phyloP scores from a whole-genome alignment of 2,329 filamentous ascomycete species.

The Pseudocercospora crystallina region DNA sequence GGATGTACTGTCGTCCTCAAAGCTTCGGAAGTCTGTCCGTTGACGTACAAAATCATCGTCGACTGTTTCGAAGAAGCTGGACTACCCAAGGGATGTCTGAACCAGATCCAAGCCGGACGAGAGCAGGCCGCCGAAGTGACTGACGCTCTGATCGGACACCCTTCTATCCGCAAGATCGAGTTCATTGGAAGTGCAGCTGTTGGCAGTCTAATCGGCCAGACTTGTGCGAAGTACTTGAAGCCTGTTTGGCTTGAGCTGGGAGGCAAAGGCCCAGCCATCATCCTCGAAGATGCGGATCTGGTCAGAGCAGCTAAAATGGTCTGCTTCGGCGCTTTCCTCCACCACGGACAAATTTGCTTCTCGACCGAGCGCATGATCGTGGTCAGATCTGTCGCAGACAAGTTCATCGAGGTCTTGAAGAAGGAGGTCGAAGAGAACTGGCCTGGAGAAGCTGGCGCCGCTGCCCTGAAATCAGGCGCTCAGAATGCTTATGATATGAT shows the following conservation, averaged over 20 bases:
- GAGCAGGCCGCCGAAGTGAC: constrained; percentile 33
- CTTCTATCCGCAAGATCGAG: constrained; percentile 38
- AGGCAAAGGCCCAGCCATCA: constrained; percentile 29
- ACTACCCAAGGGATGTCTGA: constrained; percentile 45
- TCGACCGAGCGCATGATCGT: constrained; percentile 59
- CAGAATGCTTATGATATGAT: too few relatives aligned
- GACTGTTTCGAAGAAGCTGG: constrained; percentile 40
- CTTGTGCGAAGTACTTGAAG: constrained; percentile 32
- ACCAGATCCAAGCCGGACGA: constrained; percentile 44
- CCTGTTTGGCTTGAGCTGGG: constrained; percentile 31
- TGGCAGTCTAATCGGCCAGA: constrained; percentile 24
- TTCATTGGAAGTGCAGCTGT: constrained; percentile 30
- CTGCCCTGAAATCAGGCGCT: constrained; percentile 55
- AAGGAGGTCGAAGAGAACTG: constrained; percentile 12
- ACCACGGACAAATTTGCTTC: constrained; percentile 59
- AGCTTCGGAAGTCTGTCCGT: constrained; percentile 65
- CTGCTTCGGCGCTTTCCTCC: constrained; percentile 66
- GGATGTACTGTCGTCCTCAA: constrained; percentile 78
- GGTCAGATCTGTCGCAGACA: constrained; percentile 49
- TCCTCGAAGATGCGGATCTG: constrained; percentile 30
- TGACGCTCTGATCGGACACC: constrained; percentile 45
- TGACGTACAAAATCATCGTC: constrained; percentile 55
- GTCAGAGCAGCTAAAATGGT: constrained; percentile 32
- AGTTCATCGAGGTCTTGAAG: constrained; percentile 42
- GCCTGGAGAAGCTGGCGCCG: not conserved